Base-by-base conservation (phyloP, 1,284 basidiomycete species). In the Peniophora sp. region DNA sequence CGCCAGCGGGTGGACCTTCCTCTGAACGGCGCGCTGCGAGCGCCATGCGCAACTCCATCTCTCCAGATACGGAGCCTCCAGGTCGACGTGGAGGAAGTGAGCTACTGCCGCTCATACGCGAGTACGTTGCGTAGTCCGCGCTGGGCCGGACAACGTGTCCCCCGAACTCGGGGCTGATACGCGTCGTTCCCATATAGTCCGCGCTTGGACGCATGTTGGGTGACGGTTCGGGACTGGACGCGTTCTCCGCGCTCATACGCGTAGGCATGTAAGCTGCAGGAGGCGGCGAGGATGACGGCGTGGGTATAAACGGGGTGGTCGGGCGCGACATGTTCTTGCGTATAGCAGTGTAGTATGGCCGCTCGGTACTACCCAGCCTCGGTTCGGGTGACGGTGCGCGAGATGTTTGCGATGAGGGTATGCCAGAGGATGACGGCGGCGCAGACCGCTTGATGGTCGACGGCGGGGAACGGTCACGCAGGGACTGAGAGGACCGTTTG, bases 301-400 rank as follows among this genome's bases (percentile, higher is more conserved):
- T 61, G 60, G 18, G 62, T 57, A 47, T 57, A 59, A 1, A 39
- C 20, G 68, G 65, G 17, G 64, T 67, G 8, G 59, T 63, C 17
- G 73, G 71, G 18, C 68, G 68, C 39, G 73, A 68, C 72, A 76
- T 78, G 57, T 78, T 72, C 59, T 75, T 75, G 48, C 81, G 75
- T 49, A 84, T 84, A 47, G 76, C 82, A 23, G 76, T 74, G 60
- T 83, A 83, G 52, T 81, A 76, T 9, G 80, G 80, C n/a, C 80
- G 70, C 50, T 60, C 71, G 9, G 79, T 76, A 52, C 74, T 73
- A 2, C 79, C 79, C 27, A 81, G 65, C 12, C 72, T 74, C 18
- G 73, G 64, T 34, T 62, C 18, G 61, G 64, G 47, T 53, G 54
- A 12, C 53, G 62, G 17, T 55, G 58, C 42, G 57, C 56, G 37